Percentiles rank a stretch among this genome's conserved stretches.
These are phyloP conservation scores for Umbellularia californica DNA, from an alignment of 164 flowering plant genomes.

Conservation along the genomic window DNA sequence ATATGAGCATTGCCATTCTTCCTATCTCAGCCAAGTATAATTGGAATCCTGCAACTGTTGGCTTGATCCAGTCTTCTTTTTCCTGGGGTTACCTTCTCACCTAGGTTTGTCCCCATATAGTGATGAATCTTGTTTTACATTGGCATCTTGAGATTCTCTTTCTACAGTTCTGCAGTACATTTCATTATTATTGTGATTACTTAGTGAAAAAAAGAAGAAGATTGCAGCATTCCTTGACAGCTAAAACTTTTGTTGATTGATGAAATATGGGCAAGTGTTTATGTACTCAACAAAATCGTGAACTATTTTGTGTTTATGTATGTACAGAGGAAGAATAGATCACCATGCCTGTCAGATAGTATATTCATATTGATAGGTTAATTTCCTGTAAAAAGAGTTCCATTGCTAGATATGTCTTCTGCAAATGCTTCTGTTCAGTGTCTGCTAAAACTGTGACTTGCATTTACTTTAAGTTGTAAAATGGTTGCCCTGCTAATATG, in stretches of 20 bases:
- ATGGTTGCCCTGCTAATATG: too few species aligned
- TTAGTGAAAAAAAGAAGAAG: neutral
- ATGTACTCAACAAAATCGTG: too few species aligned
- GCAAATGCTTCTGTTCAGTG: too few species aligned
- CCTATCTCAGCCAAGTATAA: slow-evolving; percentile 85
- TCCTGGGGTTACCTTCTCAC: slow-evolving; percentile 98
- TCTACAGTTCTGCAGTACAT: neutral
- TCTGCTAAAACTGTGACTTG: too few species aligned
- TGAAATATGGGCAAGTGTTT: too few species aligned
- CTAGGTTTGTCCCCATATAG: slow-evolving; percentile 42
- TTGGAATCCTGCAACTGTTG: slow-evolving; percentile 87
- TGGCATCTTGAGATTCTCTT: neutral
- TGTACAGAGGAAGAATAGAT: neutral
- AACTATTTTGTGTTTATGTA: too few species aligned
- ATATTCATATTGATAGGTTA: too few species aligned
- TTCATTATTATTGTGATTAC: neutral
- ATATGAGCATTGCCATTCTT: slow-evolving; percentile 98
- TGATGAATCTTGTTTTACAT: neutral
- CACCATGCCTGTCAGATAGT: neutral
- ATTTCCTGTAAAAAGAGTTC: too few species aligned
- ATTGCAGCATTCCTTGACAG: neutral
- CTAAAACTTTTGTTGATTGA: too few species aligned
- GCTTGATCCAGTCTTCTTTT: slow-evolving; percentile 90
- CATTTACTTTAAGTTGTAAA: too few species aligned
- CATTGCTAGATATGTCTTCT: too few species aligned